Evolutionary conservation across 2,329 filamentous ascomycete species (phyloP), one percentile per base, ranked within the genome.

Genomic region (Cucurbitaria berberidis): DNA sequence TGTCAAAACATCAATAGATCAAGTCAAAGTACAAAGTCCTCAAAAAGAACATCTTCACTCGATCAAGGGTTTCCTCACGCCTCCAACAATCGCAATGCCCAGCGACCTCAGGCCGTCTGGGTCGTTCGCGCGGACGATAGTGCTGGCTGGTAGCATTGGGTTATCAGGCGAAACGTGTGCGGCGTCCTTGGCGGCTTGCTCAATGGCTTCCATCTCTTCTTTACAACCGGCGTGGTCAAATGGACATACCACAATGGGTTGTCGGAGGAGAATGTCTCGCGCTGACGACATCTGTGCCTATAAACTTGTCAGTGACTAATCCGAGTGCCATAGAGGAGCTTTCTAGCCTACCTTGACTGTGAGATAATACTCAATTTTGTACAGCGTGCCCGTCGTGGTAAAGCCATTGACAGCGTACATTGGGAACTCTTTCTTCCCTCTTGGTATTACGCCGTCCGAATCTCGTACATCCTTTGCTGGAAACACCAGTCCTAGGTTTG

Each of bases 351-450:
- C 93, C 86, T 96, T 97, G 59, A 98, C 91, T 46, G 87, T 92
- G 48, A 98, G 79, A 74, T 93, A 99, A 73, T 97, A 99, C 77
- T 99, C 93, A 72, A 99, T 96, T 77, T 97, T 98, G 81, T 99
- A 99, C 13, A 99, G 83, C 30, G 89, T 93, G 29, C 91, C 96
- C 7, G 90, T 90, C 0, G 95, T 98, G 1, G 95, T 97, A 69
- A 99, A 99, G 0, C 93, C 93, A 29, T 85, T 87, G 40, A 97
- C 89, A 50, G 89, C 86, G 72, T 97, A 96, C 72, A 90, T 86
- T 6, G 95, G 95, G 75, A 97, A 98, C 22, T 88, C 90, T 9
- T 91, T 84, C 74, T 92, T 95, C 21, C 90, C 89, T 66, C 93
- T 82, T 48, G 91, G 90, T 68, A 98, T 82, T 54, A 97, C 88